Percentiles rank a stretch among this genome's conserved stretches.
phyloP scores from a whole-genome alignment of 1,284 basidiomycete genomes.

The Xerocomus minutiporus region DNA sequence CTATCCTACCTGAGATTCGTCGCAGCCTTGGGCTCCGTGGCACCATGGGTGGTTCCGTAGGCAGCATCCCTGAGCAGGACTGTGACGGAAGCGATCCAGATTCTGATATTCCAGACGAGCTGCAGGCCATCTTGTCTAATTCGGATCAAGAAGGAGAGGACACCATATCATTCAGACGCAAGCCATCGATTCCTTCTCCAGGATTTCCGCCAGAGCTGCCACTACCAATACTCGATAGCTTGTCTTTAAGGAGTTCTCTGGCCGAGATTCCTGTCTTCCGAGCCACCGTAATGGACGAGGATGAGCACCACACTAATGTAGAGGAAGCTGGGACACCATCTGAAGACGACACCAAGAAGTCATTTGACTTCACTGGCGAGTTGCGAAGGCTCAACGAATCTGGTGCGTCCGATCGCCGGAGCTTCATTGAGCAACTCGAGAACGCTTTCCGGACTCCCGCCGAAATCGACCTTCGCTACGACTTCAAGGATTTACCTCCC shows the following conservation, averaged over 20 bases:
- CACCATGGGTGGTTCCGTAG: constrained; percentile 58
- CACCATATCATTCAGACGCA: constrained; percentile 38
- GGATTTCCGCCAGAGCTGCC: constrained; percentile 41
- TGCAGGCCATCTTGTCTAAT: constrained; percentile 59
- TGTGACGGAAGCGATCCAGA: constrained; percentile 57
- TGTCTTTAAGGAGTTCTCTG: constrained; percentile 17
- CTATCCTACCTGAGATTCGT: constrained; percentile 48
- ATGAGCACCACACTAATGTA: constrained; percentile 42
- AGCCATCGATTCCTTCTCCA: constrained; percentile 33
- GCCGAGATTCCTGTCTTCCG: constrained; percentile 41
- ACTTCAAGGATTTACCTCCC: constrained; percentile 47
- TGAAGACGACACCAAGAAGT: constrained; percentile 68
- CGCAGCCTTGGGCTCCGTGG: constrained; percentile 57
- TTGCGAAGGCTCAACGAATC: constrained; percentile 65
- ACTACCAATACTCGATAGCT: constrained; percentile 29
- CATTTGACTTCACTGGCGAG: constrained; percentile 85
- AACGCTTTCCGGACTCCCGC: constrained; percentile 72
- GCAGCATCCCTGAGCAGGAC: constrained; percentile 39
- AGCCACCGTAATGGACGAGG: constrained; percentile 41
- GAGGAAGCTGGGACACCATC: constrained; percentile 40
- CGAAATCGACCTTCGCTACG: constrained; percentile 53
- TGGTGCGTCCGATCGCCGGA: constrained; percentile 61
- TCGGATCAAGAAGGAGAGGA: constrained; percentile 42
- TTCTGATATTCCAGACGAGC: constrained; percentile 72
- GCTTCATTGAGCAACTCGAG: constrained; percentile 81